phyloP scores from a whole-genome alignment of 2,329 filamentous ascomycete genomes.

The Diaporthe sp. region DNA sequence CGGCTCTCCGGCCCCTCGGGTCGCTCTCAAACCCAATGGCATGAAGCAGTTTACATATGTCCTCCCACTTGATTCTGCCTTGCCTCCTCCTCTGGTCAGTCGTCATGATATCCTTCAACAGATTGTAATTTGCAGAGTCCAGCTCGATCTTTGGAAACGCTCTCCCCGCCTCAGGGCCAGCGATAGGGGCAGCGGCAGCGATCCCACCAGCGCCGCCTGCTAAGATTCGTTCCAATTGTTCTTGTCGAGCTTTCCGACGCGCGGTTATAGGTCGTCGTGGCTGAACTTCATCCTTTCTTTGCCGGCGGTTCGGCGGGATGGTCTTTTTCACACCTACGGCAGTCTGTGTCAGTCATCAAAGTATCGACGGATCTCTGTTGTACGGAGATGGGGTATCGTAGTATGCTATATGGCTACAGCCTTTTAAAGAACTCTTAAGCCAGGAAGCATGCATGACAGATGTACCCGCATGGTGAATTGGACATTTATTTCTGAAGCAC shows the following conservation, averaged over 20 bases:
- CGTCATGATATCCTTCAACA: not conserved
- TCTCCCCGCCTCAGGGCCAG: not conserved
- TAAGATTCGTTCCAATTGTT: too few relatives aligned
- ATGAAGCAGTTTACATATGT: not conserved
- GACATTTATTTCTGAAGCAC: not conserved
- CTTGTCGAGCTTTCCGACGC: not conserved
- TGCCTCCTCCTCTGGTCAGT: not conserved
- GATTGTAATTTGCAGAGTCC: not conserved
- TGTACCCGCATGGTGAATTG: not conserved
- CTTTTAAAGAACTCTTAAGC: not conserved
- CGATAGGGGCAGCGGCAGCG: not conserved
- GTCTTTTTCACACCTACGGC: not conserved
- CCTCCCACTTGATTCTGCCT: not conserved
- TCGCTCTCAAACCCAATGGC: not conserved
- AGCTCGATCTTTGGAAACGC: not conserved
- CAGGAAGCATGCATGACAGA: not conserved
- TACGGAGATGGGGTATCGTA: too few relatives aligned
- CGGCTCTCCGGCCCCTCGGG: fast-evolving
- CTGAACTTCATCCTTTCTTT: not conserved
- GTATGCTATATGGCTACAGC: too few relatives aligned
- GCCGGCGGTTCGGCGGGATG: not conserved
- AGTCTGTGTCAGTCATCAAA: not conserved
- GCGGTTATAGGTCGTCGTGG: not conserved
- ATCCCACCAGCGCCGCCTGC: fast-evolving
- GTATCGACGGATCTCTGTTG: not conserved